phyloP scores from a whole-genome alignment of 2,329 filamentous ascomycete species.

The Camptophora hylomeconis region DNA sequence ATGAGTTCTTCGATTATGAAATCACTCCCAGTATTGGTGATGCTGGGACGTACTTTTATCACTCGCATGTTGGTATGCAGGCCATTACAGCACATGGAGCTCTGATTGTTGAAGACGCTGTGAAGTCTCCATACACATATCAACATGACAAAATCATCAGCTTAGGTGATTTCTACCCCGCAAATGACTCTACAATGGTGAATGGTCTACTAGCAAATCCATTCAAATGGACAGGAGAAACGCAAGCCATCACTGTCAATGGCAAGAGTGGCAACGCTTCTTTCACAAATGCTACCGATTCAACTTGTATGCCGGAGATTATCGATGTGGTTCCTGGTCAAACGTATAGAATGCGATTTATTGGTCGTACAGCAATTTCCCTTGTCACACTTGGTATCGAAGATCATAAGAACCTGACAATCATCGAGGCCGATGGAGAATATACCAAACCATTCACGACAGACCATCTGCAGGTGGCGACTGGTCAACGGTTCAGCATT shows the following conservation, averaged over 20 bases:
- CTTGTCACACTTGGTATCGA: slow-evolving; percentile 43
- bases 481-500: slow-evolving; percentile 47
- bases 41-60: slow-evolving; percentile 55
- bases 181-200: slow-evolving; percentile 40
- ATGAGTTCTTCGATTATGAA: slow-evolving; percentile 56
- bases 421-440: slow-evolving; percentile 48
- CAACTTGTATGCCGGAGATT: slow-evolving; percentile 32
- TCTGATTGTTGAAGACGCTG: slow-evolving; percentile 43
- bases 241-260: slow-evolving; percentile 44
- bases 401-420: slow-evolving; percentile 39
- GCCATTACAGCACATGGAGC: slow-evolving; percentile 44
- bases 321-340: slow-evolving; percentile 47
- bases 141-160: slow-evolving; percentile 47
- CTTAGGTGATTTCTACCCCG: slow-evolving; percentile 45
- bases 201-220: slow-evolving; percentile 35
- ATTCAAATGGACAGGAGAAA: slow-evolving; percentile 48
- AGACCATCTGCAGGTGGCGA: slow-evolving; percentile 40
- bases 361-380: slow-evolving; percentile 44
- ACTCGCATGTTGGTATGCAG: slow-evolving; percentile 54
- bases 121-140: slow-evolving; percentile 41
- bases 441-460: slow-evolving; percentile 21
- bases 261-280: slow-evolving; percentile 37
- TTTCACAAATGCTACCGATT: no score
- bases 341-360: slow-evolving; percentile 49
- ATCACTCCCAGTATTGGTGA: slow-evolving; percentile 39